Conservation (phyloP, 352 stramenopile species). For the Pythium myriotylum region DNA sequence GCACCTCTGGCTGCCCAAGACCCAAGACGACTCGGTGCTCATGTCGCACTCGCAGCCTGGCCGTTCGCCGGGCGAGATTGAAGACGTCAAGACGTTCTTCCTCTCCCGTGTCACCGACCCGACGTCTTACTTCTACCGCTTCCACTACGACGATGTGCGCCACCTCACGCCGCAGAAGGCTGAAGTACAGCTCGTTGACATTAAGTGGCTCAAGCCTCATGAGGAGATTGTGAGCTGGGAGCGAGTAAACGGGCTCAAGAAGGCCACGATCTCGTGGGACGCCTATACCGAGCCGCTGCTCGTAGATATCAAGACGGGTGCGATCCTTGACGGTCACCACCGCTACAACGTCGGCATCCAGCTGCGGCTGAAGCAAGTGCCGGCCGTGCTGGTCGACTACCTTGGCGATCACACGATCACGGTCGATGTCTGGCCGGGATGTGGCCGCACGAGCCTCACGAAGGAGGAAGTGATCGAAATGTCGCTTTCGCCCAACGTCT, state of each 20-base stretch:
- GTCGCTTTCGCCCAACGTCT: slow-evolving; percentile 78
- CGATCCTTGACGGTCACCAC: slow-evolving; percentile 86
- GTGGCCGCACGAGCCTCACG: slow-evolving; percentile 59
- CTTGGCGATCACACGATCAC: slow-evolving; percentile 70
- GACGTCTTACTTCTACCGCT: slow-evolving; percentile 88
- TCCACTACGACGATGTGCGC: slow-evolving; percentile 67
- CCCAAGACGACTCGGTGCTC: slow-evolving; percentile 78
- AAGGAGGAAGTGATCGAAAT: slow-evolving; percentile 87
- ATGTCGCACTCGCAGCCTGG: slow-evolving; percentile 21
- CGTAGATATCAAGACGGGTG: slow-evolving; percentile 75
- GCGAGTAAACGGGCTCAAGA: slow-evolving; percentile 74
- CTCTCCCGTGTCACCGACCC: slow-evolving; percentile 78
- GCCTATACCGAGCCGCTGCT: slow-evolving; percentile 82
- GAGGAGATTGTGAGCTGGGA: slow-evolving; percentile 84
- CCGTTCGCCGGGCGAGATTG: slow-evolving; percentile 18
- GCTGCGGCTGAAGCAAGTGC: slow-evolving; percentile 71
- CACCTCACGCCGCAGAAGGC: slow-evolving; percentile 74
- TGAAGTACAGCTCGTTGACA: slow-evolving; percentile 79
- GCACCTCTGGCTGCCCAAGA: slow-evolving; percentile 73
- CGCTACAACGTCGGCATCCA: slow-evolving; percentile 80
- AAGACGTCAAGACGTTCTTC: slow-evolving; percentile 75
- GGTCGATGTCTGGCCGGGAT: slow-evolving; percentile 80
- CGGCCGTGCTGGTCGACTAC: slow-evolving; percentile 82
- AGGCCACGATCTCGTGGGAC: slow-evolving; percentile 79
- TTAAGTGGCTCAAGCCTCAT: slow-evolving; percentile 84